phyloP scores from a whole-genome alignment of 768 basidiomycete genomes.

The Serendipita sp. region DNA sequence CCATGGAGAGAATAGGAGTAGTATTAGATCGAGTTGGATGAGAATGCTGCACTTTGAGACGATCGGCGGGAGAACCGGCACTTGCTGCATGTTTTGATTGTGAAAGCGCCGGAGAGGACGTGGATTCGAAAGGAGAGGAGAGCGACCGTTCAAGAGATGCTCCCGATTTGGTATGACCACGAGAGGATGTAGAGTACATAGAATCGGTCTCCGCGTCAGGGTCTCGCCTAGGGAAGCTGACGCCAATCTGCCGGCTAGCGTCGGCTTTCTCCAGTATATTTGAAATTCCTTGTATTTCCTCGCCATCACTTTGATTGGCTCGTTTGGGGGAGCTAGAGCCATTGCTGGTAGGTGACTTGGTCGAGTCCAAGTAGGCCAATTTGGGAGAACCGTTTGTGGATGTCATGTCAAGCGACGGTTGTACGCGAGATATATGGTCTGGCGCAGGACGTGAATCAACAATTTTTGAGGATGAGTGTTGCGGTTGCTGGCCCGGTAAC shows the following conservation, averaged over 20 bases:
- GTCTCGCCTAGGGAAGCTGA: conserved; percentile 1
- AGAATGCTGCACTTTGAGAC: not conserved
- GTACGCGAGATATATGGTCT: not conserved
- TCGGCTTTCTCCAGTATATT: not conserved
- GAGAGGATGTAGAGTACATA: not conserved
- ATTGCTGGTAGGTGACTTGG: not conserved
- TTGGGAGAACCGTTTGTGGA: not conserved
- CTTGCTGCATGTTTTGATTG: not conserved
- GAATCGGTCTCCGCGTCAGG: not conserved
- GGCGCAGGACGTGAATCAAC: not conserved
- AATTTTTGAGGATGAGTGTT: not conserved
- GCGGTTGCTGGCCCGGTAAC: not conserved
- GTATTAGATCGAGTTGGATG: conserved; percentile 9
- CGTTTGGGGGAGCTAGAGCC: not conserved
- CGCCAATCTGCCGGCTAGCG: not conserved
- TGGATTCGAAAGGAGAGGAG: conserved; percentile 1
- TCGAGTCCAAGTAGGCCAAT: not conserved
- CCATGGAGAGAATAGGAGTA: conserved; percentile 6
- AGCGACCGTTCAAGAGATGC: conserved; percentile 2
- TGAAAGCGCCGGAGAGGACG: not conserved
- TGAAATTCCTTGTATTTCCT: not conserved
- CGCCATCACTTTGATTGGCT: too few species aligned
- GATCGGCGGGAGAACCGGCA: not conserved
- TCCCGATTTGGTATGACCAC: not conserved
- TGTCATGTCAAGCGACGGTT: not conserved